Base-by-base conservation (phyloP, 148 eudicot species). In the Rheum nobile region DNA sequence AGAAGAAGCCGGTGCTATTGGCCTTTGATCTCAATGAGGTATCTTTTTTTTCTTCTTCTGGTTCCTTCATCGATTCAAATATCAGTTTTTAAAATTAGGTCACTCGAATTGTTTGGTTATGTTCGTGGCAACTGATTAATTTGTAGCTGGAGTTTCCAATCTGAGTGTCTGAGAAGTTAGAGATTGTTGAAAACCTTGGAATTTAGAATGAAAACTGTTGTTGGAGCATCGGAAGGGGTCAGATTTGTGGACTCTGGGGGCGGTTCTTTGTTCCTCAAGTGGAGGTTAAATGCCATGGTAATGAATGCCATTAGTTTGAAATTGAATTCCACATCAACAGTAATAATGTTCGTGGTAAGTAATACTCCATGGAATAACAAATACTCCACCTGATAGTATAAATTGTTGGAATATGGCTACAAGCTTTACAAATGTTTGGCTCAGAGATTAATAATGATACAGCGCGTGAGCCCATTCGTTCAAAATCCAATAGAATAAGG, bases 1-100 rank as follows among this genome's bases (percentile, higher is more conserved):
- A 16, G 74, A 48, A 42, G 17, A 67, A 65, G 52, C 77, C 80
- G 9, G 54, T 77, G 72, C 80, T 77, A 54, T 70, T 76, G 67
- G 78, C 81, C 32, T 83, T 83, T 63, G 83, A 83, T 81, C 83
- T 83, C 28, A 83, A 83, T 52, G 59, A 78, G 79, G 86, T 83
- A 72, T 6, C 34, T 9, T n/a, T 43, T 11, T 43, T 14, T 43
- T 7, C 16, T n/a, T 29, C 67, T 22, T 21, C 59, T 29, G 14
- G 16, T 28, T 29, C 6, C 13, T 59, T 12, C 67, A 59, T 59
- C 35, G 17, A 59, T 28, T 59, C 35, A 59, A 12, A 26, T 24
- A 8, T 26, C 24, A 55, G 55, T 48, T 48, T 19, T n/a, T 5
- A 4, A 43, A 17, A 17, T 48, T 48, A 48, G 54, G 22, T 48